Evolutionary conservation across 495 filamentous ascomycete species (phyloP), one percentile per base, ranked within the genome.

Genomic region (Neurospora cerealis): DNA sequence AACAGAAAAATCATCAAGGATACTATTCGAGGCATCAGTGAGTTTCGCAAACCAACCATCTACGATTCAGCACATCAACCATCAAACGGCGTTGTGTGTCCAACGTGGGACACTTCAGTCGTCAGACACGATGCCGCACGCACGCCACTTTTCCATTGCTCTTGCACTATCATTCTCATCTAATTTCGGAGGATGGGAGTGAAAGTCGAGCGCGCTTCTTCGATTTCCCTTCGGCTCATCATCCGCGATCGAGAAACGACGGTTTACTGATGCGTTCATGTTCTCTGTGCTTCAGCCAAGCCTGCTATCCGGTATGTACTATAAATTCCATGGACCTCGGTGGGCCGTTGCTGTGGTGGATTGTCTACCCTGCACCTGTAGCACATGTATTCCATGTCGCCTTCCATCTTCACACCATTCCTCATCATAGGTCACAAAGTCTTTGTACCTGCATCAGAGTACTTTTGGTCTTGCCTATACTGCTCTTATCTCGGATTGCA

Each of bases 241-340:
- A 62, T 62, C 54, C 54, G 15, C 54, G 11, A 62, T 32, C 46
- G 46, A 34, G 1, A 62, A 32, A 62, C 6, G 4, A 28, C 44
- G 15, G 24, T 70, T 69, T 62, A 39, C 42, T 36, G 21, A 75
- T 62, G 28, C 24, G 24, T 62, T 32, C 54, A 32, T 62, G 54
- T 28, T 62, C 54, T 62, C 13, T 62, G 10, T 60, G 46, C 38
- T 78, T 60, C 40, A 76, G 91, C 90, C 1, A 90, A 89, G 71
- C 86, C 86, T 1, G 88, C 89, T 13, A 92, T 93, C 72, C 84
- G 91, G 91, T 93, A 85, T n/a, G 86, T 84, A 60, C n/a, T 54
- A 13, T 54, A 17, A 62, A 32, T 1, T 3, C 28, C 28, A 34
- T 62, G 24, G 24, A 32, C 3, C 13, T 32, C 32, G 6, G 28